Percentiles rank a stretch among this genome's conserved stretches.
phyloP scores from a whole-genome alignment of 352 stramenopile genomes.

The Globisporangium heterothallicum region DNA sequence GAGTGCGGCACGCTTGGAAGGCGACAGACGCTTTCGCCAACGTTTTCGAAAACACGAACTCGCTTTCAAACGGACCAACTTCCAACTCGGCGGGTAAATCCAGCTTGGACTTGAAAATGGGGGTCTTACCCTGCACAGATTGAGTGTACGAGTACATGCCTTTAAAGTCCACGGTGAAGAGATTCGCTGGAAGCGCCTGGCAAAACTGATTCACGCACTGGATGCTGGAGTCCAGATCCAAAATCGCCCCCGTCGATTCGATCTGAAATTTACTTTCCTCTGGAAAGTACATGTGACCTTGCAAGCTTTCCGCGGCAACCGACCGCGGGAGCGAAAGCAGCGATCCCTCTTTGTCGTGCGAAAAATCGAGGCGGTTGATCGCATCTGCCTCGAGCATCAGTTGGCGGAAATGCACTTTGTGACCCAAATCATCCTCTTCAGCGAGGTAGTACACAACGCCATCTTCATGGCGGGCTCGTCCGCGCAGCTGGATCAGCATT shows the following conservation, averaged over 20 bases:
- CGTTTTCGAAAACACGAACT: slow-evolving; percentile 47
- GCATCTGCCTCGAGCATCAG: slow-evolving; percentile 35
- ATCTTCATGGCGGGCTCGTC: slow-evolving; percentile 68
- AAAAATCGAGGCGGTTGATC: slow-evolving; percentile 65
- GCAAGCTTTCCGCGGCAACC: slow-evolving; percentile 30
- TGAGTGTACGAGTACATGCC: slow-evolving; percentile 45
- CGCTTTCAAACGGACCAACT: slow-evolving; percentile 36
- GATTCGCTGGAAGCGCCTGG: slow-evolving; percentile 49
- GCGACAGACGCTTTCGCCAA: slow-evolving; percentile 50
- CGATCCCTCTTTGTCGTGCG: slow-evolving; percentile 54
- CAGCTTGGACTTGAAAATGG: slow-evolving; percentile 47
- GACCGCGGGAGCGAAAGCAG: slow-evolving; percentile 53
- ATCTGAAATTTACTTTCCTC: slow-evolving; percentile 35
- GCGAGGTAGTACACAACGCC: slow-evolving; percentile 72
- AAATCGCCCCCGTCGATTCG: slow-evolving; percentile 46
- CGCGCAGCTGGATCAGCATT: slow-evolving; percentile 68
- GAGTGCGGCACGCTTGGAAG: slow-evolving; percentile 49
- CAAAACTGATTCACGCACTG: slow-evolving; percentile 74
- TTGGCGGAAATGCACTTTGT: slow-evolving; percentile 43
- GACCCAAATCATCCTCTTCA: slow-evolving; percentile 39
- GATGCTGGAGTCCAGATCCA: slow-evolving; percentile 76
- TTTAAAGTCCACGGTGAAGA: slow-evolving; percentile 55
- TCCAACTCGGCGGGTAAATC: slow-evolving; percentile 51
- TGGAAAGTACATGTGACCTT: slow-evolving; percentile 19
- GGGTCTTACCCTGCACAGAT: slow-evolving; percentile 20